Conservation (phyloP, 2,329 filamentous ascomycete species). For the Nectriaceae sp. region DNA sequence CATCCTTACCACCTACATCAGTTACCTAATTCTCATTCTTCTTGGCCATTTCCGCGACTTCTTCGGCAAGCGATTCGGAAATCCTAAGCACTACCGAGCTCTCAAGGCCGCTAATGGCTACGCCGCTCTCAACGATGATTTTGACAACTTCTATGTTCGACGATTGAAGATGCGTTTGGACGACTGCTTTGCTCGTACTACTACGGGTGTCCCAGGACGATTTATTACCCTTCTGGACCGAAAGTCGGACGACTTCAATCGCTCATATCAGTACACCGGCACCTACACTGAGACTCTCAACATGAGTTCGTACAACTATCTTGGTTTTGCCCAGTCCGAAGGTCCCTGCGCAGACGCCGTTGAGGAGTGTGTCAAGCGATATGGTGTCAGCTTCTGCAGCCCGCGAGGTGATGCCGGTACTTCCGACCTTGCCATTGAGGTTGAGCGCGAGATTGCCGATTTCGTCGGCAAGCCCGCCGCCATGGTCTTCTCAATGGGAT, state of each 20-base stretch:
- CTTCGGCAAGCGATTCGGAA: slow-evolving; percentile 93
- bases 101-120: slow-evolving; percentile 85
- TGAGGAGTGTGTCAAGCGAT: slow-evolving; percentile 81
- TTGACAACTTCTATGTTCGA: slow-evolving; percentile 97
- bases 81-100: slow-evolving; percentile 79
- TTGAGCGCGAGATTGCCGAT: slow-evolving; percentile 83
- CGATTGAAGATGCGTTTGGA: slow-evolving; percentile 93
- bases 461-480: slow-evolving; percentile 94
- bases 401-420: slow-evolving; percentile 84
- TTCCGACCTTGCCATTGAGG: slow-evolving; percentile 82
- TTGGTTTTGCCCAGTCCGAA: slow-evolving; percentile 96
- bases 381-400: slow-evolving; percentile 81
- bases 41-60: slow-evolving; percentile 96
- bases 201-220: slow-evolving; percentile 89
- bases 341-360: slow-evolving; percentile 93
- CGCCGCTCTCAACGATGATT: slow-evolving; percentile 94
- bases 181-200: slow-evolving; percentile 92
- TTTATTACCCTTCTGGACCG: slow-evolving; percentile 93
- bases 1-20: slow-evolving; percentile 96
- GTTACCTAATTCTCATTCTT: slow-evolving; percentile 92
- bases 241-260: slow-evolving; percentile 87
- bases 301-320: slow-evolving; percentile 99
- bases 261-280: slow-evolving; percentile 84
- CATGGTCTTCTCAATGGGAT: slow-evolving; percentile 99
- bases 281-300: slow-evolving; percentile 94